A percentile compares a stretch with the other conserved stretches of the same genome.
phyloP scores from a whole-genome alignment of 805 yeast genomes.

The Metschnikowia anglica region DNA sequence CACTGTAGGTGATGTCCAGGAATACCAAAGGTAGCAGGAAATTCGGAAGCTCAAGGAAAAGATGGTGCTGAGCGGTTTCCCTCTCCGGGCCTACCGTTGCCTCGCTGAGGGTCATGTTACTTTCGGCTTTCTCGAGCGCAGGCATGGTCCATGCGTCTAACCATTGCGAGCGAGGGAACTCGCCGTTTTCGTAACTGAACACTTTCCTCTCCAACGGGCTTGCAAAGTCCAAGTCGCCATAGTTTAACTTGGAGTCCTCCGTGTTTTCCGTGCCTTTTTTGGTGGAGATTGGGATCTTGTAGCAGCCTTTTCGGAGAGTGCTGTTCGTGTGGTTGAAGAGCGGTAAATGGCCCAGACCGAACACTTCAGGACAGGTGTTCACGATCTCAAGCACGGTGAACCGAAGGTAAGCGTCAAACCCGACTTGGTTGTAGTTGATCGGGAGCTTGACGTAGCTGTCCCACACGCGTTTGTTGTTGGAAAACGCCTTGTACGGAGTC shows the following conservation, averaged over 20 bases:
- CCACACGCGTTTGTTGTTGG: conserved; percentile 52
- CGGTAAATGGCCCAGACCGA: conserved; percentile 60
- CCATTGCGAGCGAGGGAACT: conserved; percentile 64
- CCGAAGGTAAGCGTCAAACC: conserved; percentile 56
- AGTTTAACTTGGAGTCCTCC: conserved; percentile 16
- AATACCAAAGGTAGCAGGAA: conserved; percentile 74
- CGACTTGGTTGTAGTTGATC: conserved; percentile 67
- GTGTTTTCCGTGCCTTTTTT: background rate
- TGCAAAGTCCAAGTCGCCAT: conserved; percentile 23
- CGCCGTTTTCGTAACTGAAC: conserved; percentile 68
- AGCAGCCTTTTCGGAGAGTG: conserved; percentile 70
- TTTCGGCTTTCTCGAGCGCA: conserved; percentile 40
- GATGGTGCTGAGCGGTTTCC: conserved; percentile 20
- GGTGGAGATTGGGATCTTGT: conserved; percentile 35
- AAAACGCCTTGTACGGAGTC: conserved; percentile 36
- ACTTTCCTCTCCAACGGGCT: conserved; percentile 50
- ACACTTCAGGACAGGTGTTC: conserved; percentile 49
- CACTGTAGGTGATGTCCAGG: conserved; percentile 50
- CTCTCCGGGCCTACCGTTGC: background rate
- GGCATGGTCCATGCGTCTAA: conserved; percentile 65
- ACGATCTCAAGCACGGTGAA: conserved; percentile 69
- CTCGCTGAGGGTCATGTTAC: background rate
- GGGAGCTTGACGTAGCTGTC: conserved; percentile 74
- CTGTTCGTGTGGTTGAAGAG: conserved; percentile 55
- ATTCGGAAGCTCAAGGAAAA: conserved; percentile 49